Percentiles rank a stretch among this genome's conserved stretches.
Conservation (phyloP, 1,284 basidiomycete genomes). For the Schizophyllum commune region DNA sequence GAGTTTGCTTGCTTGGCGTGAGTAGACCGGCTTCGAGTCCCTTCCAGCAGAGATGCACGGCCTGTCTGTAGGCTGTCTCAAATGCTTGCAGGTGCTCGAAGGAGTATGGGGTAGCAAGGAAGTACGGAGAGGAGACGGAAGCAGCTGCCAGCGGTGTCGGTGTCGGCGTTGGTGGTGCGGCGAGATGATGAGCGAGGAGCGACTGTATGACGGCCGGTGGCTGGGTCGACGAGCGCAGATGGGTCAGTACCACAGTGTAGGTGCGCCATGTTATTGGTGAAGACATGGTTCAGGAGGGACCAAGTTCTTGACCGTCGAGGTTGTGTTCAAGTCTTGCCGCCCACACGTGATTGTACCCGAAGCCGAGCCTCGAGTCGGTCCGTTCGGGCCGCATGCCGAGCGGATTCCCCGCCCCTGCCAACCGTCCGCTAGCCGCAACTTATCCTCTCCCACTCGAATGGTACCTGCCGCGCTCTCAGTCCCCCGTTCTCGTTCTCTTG, state of each 20-base stretch:
- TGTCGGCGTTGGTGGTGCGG: conserved; percentile 33
- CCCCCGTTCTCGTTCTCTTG: background rate
- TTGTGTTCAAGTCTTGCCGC: background rate
- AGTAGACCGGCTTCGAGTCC: conserved; percentile 28
- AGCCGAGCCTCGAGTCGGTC: too few species aligned
- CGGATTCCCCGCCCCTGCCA: background rate
- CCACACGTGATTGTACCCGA: background rate
- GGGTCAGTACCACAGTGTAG: background rate
- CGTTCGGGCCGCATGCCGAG: background rate
- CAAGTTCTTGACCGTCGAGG: background rate
- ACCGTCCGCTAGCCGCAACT: background rate
- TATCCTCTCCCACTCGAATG: background rate
- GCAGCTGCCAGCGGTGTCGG: conserved; percentile 62
- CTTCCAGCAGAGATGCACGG: conserved; percentile 45
- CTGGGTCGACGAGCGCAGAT: conserved; percentile 22
- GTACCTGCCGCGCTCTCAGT: background rate
- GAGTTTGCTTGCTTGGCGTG: conserved; percentile 21
- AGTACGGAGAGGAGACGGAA: conserved; percentile 50
- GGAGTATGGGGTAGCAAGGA: conserved; percentile 41
- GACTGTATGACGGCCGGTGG: conserved; percentile 47
- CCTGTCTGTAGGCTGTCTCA: conserved; percentile 52
- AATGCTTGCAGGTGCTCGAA: conserved; percentile 46
- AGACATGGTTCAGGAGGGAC: background rate
- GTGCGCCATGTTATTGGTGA: background rate
- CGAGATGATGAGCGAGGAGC: conserved; percentile 58